Evolutionary conservation across 73 alveolate genomes (phyloP).

Genomic region (Effrenium voratum): DNA sequence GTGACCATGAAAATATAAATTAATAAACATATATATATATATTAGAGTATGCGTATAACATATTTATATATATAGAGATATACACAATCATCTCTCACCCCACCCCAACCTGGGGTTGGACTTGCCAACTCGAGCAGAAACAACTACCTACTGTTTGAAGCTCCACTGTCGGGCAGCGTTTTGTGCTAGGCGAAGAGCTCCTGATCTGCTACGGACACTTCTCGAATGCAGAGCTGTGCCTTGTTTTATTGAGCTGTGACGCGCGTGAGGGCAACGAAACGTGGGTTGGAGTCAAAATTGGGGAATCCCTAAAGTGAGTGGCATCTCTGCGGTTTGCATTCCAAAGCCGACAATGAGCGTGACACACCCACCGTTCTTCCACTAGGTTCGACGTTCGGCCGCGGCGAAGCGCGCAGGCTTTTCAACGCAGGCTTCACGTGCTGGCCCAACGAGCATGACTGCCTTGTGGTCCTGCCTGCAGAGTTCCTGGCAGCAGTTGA

Average conservation of each 20-base stretch:
- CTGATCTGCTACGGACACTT: constrained; percentile 30
- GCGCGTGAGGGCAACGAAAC: not conserved
- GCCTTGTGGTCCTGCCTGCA: constrained; percentile 11
- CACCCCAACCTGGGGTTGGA: too few relatives aligned
- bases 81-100: not conserved
- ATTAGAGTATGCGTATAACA: not conserved
- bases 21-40: too few relatives aligned
- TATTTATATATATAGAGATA: too few relatives aligned
- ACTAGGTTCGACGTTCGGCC: not conserved
- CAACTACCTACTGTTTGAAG: not conserved
- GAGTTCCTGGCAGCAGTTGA: not conserved
- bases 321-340: not conserved
- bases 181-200: constrained; percentile 43
- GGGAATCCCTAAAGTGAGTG: not conserved
- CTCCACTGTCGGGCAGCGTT: not conserved
- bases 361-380: too few relatives aligned
- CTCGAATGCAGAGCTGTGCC: constrained; percentile 39
- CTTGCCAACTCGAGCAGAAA: too few relatives aligned
- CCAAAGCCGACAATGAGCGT: not conserved
- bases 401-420: not conserved
- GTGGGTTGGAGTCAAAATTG: not conserved
- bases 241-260: not conserved
- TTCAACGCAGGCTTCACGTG: constrained; percentile 50
- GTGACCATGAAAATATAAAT: too few relatives aligned
- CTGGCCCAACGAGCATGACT: constrained; percentile 52